Conservation (phyloP, 139 green algal species). For the Tetradesmus lagerheimii region DNA sequence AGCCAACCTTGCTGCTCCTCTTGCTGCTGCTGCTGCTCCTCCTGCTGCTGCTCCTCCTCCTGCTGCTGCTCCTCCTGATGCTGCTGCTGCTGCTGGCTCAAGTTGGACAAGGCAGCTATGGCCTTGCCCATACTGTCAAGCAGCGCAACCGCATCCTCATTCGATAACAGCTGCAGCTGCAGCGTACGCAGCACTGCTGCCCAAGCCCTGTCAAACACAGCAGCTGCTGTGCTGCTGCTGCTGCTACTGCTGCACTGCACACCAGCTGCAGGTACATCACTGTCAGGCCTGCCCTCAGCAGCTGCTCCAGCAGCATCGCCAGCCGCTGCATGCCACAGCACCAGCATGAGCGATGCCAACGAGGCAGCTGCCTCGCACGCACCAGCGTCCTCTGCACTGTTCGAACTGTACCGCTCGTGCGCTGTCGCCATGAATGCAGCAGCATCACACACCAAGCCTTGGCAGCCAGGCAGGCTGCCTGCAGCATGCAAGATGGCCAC, state of each 20-base stretch:
- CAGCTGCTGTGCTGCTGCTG: background rate
- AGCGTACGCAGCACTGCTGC: background rate
- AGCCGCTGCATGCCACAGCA: background rate
- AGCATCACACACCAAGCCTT: background rate
- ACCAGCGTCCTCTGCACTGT: background rate
- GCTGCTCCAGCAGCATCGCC: background rate
- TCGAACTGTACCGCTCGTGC: background rate
- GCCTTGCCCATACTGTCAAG: background rate
- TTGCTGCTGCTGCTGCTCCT: conserved; percentile 5
- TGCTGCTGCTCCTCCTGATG: no score
- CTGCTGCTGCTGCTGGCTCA: background rate
- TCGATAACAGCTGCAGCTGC: background rate
- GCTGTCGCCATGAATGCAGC: background rate
- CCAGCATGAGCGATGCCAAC: conserved; percentile 5
- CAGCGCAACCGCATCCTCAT: background rate
- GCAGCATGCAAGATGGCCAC: conserved; percentile 25
- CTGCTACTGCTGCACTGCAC: background rate
- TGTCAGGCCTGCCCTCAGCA: background rate
- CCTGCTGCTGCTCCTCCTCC: background rate
- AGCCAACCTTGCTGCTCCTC: conserved; percentile 3
- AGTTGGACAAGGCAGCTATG: background rate
- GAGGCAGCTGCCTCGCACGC: background rate
- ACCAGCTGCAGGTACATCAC: background rate
- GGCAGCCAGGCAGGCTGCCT: background rate
- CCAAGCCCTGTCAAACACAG: background rate